Evolutionary conservation across 768 basidiomycete genomes (phyloP), one percentile per base, ranked within the genome.

Genomic region (Clavaria fumosa): DNA sequence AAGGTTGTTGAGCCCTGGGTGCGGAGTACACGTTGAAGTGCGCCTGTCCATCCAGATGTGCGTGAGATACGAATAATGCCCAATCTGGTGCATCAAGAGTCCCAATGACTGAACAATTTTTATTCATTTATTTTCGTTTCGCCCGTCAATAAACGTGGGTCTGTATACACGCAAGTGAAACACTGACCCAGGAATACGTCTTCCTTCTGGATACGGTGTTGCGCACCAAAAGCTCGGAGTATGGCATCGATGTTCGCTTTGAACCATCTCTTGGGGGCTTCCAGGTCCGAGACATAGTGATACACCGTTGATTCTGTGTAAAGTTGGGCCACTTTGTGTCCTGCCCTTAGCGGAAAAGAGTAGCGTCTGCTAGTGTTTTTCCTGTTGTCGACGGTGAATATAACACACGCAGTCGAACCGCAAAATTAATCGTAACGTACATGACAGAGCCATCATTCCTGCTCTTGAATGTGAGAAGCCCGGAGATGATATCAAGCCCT

Each of bases 181-280:
- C n/a, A 34, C 58, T 27, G 43, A 64, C 67, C 70, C 1, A 79
- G 49, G 27, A 68, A 65, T 37, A 79, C 51, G 45, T 78, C 75
- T 47, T 79, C 74, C 47, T 62, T 70, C 43, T 59, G 62, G 33
- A 78, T 67, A 4, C 55, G 58, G 44, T 70, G 68, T 33, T 51
- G 44, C 23, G 48, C 11, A 4, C 63, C 70, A 51, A 69, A 84
- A 12, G 68, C 53, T 30, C 67, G 52, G 56, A 84, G 47, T 44
- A 89, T 74, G 15, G 59, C 50, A 40, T 80, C 68, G 18, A 74
- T 69, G 45, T 86, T 77, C 3, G 67, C 64, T 40, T 67, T 69
- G 54, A 89, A 78, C 79, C 84, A 89, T 41, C 59, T 66, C 47
- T 71, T 76, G 0, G 82, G 72, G 7, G 72, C 68, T 4, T 72